A percentile compares a stretch with the other conserved stretches of the same genome.
Evolutionary conservation across 768 basidiomycete species (phyloP).

Genomic region (Trametes cubensis): DNA sequence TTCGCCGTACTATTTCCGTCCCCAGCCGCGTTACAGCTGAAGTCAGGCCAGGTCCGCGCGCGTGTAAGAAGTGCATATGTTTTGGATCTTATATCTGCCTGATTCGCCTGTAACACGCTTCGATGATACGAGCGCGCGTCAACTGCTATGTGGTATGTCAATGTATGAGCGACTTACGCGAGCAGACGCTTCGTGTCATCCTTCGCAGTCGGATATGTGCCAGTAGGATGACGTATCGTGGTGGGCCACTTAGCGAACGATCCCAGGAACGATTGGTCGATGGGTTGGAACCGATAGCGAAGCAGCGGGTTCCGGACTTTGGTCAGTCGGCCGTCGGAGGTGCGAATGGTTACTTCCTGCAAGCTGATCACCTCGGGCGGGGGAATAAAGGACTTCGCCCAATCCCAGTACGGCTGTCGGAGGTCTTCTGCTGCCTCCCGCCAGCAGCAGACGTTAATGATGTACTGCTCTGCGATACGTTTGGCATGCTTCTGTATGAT

Average conservation of each 20-base stretch:
- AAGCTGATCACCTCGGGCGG: conserved; percentile 15
- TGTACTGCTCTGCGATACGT: conserved; percentile 46
- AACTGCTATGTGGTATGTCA: background rate
- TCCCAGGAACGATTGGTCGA: conserved; percentile 16
- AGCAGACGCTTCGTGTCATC: conserved; percentile 12
- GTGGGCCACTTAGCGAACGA: conserved; percentile 20
- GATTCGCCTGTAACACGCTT: conserved; percentile 8
- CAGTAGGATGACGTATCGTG: conserved; percentile 21
- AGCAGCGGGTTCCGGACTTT: conserved; percentile 22
- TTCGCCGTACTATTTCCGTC: conserved; percentile 44
- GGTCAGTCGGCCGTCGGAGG: conserved; percentile 5
- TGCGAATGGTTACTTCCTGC: conserved; percentile 11
- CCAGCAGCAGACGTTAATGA: conserved; percentile 33
- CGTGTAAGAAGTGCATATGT: conserved; percentile 17
- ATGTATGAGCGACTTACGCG: background rate
- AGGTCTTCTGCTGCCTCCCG: conserved; percentile 38
- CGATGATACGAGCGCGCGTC: background rate
- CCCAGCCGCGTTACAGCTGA: conserved; percentile 48
- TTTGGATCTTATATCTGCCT: conserved; percentile 12
- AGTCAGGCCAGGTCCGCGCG: conserved; percentile 43
- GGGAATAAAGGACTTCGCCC: conserved; percentile 38
- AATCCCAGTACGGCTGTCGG: conserved; percentile 55
- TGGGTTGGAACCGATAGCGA: conserved; percentile 18
- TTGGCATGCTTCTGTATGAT: conserved; percentile 44
- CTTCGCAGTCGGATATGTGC: conserved; percentile 5